These are phyloP conservation scores for Pseudocercospora fuligena DNA, from an alignment of 2,329 filamentous ascomycete genomes.

Conservation along the genomic window DNA sequence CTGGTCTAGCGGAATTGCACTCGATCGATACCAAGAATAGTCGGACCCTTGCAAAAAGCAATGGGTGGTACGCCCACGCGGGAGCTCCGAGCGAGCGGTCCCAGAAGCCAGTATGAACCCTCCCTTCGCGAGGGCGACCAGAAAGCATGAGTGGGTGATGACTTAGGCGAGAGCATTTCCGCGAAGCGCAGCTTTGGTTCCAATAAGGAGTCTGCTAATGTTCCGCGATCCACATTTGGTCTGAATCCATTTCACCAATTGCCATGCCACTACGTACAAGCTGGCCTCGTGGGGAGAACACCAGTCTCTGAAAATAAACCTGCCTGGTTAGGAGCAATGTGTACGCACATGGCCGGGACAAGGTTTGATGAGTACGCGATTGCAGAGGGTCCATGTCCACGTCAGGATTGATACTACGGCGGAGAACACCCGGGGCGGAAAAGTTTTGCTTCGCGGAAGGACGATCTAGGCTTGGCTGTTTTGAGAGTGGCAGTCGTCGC, in stretches of 20 bases:
- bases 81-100: neutral
- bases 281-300: too few species aligned
- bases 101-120: slow-evolving; percentile 1
- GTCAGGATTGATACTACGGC: too few species aligned
- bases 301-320: neutral
- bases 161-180: neutral
- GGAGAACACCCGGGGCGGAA: too few species aligned
- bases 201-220: too few species aligned
- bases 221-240: too few species aligned
- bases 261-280: too few species aligned
- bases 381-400: too few species aligned
- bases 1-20: neutral
- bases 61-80: slow-evolving; percentile 1
- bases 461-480: too few species aligned
- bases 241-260: too few species aligned
- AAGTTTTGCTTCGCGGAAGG: too few species aligned
- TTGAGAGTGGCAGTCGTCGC: too few species aligned
- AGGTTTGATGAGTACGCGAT: neutral
- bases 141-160: slow-evolving; percentile 3
- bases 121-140: neutral
- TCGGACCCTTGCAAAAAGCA: neutral
- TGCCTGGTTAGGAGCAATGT: neutral
- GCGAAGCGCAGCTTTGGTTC: neutral
- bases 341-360: neutral
- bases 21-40: neutral